Conservation (phyloP, 2,329 filamentous ascomycete species). For the Alternaria gaisen region DNA sequence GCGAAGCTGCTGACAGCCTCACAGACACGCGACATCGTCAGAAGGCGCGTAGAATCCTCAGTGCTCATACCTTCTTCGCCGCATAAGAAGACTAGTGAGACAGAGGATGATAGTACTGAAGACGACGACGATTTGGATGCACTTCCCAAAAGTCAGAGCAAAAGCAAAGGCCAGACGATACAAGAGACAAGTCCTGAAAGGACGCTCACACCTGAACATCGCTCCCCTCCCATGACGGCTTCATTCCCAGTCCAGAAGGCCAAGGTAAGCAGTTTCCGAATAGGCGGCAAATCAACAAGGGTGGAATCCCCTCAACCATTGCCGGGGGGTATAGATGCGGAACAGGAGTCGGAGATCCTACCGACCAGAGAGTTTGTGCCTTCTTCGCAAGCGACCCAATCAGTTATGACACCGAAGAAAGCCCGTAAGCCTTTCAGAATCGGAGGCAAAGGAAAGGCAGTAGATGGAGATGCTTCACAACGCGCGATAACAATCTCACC, state of each 20-base stretch:
- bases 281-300: conserved; percentile 37
- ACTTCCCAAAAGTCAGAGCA: conserved; percentile 30
- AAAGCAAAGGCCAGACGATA: conserved; percentile 4
- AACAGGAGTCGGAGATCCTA: background rate
- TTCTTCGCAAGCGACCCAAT: conserved; percentile 13
- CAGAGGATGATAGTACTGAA: background rate
- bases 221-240: conserved; percentile 5
- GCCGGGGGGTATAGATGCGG: background rate
- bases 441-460: conserved; percentile 39
- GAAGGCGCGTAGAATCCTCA: background rate
- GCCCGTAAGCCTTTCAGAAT: conserved; percentile 40
- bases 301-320: conserved; percentile 4
- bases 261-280: conserved; percentile 37
- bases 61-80: background rate
- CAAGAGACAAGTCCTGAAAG: conserved; percentile 1
- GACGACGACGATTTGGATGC: conserved; percentile 53
- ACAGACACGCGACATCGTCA: conserved; percentile 21
- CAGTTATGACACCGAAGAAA: conserved; percentile 21
- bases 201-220: conserved; percentile 14
- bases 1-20: conserved; percentile 10
- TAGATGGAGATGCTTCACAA: conserved; percentile 14
- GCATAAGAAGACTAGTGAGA: background rate
- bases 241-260: conserved; percentile 18
- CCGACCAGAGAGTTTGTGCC: conserved; percentile 5
- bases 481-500: conserved; percentile 4